Conservation (phyloP, 2,329 filamentous ascomycete genomes). For the Cordyceps tenuipes region DNA sequence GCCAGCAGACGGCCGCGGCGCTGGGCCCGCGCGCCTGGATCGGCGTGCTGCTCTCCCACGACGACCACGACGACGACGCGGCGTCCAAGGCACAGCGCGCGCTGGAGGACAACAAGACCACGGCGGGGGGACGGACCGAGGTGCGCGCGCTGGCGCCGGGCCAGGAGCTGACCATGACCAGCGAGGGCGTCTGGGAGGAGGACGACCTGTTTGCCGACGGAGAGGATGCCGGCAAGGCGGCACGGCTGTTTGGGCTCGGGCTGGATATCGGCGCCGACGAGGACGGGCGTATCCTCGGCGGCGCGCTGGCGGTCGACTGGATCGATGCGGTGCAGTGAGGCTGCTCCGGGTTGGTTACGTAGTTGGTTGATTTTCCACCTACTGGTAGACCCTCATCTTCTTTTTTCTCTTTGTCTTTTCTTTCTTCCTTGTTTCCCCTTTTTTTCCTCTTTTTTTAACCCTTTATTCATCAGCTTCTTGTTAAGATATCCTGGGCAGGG, state of each 20-base stretch:
- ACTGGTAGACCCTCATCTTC: no score
- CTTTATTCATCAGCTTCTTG: no score
- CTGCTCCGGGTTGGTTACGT: no score
- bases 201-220: neutral
- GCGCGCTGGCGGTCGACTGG: neutral
- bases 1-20: conserved; percentile 45
- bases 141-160: conserved; percentile 34
- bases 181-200: conserved; percentile 27
- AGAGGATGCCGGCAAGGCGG: neutral
- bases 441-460: no score
- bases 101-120: conserved; percentile 16
- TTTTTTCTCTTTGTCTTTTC: no score
- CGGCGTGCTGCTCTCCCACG: conserved; percentile 34
- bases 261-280: neutral
- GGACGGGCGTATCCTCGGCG: neutral
- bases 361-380: no score
- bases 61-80: conserved; percentile 46
- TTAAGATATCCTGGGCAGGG: no score
- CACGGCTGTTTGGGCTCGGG: neutral
- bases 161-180: conserved; percentile 34
- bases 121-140: conserved; percentile 19
- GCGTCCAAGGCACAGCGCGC: conserved; percentile 37
- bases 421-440: no score
- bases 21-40: conserved; percentile 52
- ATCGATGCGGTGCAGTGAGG: neutral